Base-by-base conservation (phyloP, 495 filamentous ascomycete species). In the Lasiosphaeriaceae sp. region DNA sequence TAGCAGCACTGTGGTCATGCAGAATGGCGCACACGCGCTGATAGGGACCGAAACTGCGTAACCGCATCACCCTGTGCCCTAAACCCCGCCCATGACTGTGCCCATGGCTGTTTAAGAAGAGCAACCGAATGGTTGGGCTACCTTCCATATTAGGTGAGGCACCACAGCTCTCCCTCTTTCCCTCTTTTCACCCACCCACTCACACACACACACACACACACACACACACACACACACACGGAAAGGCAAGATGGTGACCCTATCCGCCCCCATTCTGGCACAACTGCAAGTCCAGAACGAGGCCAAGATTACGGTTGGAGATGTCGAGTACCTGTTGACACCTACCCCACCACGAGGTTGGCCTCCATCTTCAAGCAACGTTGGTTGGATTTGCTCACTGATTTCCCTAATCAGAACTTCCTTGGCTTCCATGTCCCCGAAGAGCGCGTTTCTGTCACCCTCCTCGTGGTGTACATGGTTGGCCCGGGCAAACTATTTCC, bases 371-470 rank as follows among this genome's bases (percentile, higher is more conserved):
- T 19, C 48, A 24, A 21, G 12, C 29, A n/a, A n/a, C n/a, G n/a
- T n/a, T n/a, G n/a, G 9, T 8, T 34, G 29, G 48, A 45, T 17
- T 7, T n/a, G 48, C 5, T 50, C n/a, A 14, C 24, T 34, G 7
- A 31, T 7, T 21, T 2, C 17, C 5, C 31, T 35, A 35, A 35
- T n/a, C 48, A 50, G 48, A 31, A 50, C 29, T 34, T 50, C 23
- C 48, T 50, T n/a, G 48, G 19, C 48, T 50, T 31, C 23, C 48
- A 21, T n/a, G 48, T 3, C n/a, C n/a, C n/a, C n/a, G n/a, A n/a
- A n/a, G n/a, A n/a, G 48, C n/a, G 14, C 48, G n/a, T 14, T 3
- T 21, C 5, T 6, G 48, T 50, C 14, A 31, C n/a, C 9, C 48
- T 50, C 23, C 8, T 24, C 4, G 7, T 50, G 12, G 48, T 50